Base-by-base conservation (phyloP, 1,139 yeast genomes). In the Taphrina flavorubra region DNA sequence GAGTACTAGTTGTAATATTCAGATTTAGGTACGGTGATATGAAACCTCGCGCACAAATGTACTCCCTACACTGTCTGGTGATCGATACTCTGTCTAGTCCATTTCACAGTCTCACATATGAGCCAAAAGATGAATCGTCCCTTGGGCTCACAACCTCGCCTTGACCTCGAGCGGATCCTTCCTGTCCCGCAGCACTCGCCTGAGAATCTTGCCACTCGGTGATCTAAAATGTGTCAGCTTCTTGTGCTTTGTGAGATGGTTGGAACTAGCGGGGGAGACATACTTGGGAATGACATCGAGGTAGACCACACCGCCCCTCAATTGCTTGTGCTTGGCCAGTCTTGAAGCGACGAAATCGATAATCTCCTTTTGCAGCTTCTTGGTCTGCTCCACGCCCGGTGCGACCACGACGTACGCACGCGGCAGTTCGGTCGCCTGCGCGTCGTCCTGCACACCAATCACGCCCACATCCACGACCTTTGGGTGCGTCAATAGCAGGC, bases 401-500 rank as follows among this genome's bases (percentile, higher is more conserved):
- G 62, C 67, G 42, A 79, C 72, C 6, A 77, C 80, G 10, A 79
- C 71, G 70, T 72, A 79, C 0, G 81, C 81, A 5, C 81, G 74
- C 10, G 81, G 81, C 51, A 73, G 74, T 71, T 79, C 81, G 10
- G 80, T 78, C 1, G 78, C 79, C 55, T 75, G 74, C 6, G 76
- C 76, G 10, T 73, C 74, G 58, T 74, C 75, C 66, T 70, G 70
- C 34, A 77, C 74, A 6, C 81, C 81, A 51, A 75, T 74, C 6
- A 79, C 81, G 0, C 81, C 81, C 1, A 73, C 75, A 69, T 79
- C 81, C 3, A 72, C 72, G 13, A 79, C 78, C 20, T 71, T 69
- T n/a, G 77, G 76, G 68, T 77, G 75, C 10, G 87, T 80, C 55
- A 88, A 79, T 72, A 89, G 85, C 25, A 82, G 78, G 72, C 86